Percentiles rank a stretch among this genome's conserved stretches.
Conservation (phyloP, 2,329 filamentous ascomycete species). For the Gnomoniopsis smithogilvyi region DNA sequence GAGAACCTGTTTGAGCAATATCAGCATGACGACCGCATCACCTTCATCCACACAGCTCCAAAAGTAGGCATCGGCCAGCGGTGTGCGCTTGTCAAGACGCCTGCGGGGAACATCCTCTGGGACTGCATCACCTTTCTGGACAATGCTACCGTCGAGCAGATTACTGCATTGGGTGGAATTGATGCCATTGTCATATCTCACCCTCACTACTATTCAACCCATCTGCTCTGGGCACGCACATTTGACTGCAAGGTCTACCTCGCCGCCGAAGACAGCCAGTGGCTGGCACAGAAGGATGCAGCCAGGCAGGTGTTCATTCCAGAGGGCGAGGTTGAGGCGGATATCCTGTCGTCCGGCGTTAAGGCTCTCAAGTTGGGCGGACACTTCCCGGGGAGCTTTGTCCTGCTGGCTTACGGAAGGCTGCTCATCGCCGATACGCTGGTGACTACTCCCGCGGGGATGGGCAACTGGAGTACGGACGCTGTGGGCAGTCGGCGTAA, state of each 20-base stretch:
- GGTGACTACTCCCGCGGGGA: constrained; percentile 61
- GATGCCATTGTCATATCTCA: constrained; percentile 73
- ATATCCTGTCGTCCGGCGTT: constrained; percentile 44
- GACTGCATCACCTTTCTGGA: constrained; percentile 73
- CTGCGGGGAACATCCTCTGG: constrained; percentile 72
- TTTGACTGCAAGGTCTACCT: constrained; percentile 72
- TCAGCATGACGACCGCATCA: constrained; percentile 39
- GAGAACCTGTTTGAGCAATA: constrained; percentile 53
- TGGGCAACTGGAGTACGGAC: constrained; percentile 45
- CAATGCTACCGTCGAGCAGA: constrained; percentile 53
- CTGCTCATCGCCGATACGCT: constrained; percentile 78
- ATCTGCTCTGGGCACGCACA: constrained; percentile 67
- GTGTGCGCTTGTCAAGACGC: constrained; percentile 64
- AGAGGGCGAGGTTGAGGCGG: constrained; percentile 35
- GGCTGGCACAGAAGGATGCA: constrained; percentile 50
- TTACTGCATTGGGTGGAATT: constrained; percentile 62
- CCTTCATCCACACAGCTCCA: constrained; percentile 47
- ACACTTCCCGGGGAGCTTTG: constrained; percentile 74
- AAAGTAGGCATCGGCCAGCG: constrained; percentile 74
- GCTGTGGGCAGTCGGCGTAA: constrained; percentile 32
- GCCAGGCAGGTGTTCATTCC: constrained; percentile 45
- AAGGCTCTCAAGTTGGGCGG: constrained; percentile 69
- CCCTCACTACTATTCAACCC: constrained; percentile 79
- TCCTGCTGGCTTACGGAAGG: constrained; percentile 58
- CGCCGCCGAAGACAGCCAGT: constrained; percentile 60